Base-by-base conservation (phyloP, 805 yeast species). In the Wickerhamomyces silvicola region DNA sequence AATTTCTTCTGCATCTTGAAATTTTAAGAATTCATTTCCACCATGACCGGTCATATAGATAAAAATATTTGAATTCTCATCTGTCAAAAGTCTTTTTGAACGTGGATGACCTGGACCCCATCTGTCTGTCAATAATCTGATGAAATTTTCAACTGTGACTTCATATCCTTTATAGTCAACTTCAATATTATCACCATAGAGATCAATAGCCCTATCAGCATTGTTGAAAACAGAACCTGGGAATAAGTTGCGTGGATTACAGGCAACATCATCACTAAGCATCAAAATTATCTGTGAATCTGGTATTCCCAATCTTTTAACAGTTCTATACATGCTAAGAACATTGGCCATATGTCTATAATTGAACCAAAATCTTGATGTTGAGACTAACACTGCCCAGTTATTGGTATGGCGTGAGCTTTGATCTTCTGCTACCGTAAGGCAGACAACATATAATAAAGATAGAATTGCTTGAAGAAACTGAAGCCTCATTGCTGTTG, bases 21-120 rank as follows among this genome's bases (percentile, higher is more conserved):
- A 92, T 59, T 92, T 92, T 48, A 92, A 70, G 57, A 92, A 92
- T 57, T 92, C 97, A 50, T 88, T 86, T 32, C 99, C 99, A 16
- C 99, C 99, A 58, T 92, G 99, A 16, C 99, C 99, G 1, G 98
- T 92, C 78, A 92, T 70, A 56, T 92, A 92, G 18, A 92, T 81
- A 57, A 92, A 84, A 31, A 92, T 86, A 56, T 92, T 92, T 19
- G 95, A 84, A 54, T 86, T 78, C 54, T 88, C 97, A 62, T 92
- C 97, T 0, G 97, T 86, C 38, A 88, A 62, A 28, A 92, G 64
- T 43, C 97, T 68, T 59, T 92, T 92, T 10, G 94, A 82, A 41
- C 95, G 70, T 4, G 98, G 97, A 43, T 90, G 95, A 33, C 85
- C 88, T 22, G 79, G 82, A 27, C 87, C 87, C 95, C 97, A 92